Evolutionary conservation across 2,329 filamentous ascomycete species (phyloP).

Genomic region (Phaeophleospora eucalypticola): DNA sequence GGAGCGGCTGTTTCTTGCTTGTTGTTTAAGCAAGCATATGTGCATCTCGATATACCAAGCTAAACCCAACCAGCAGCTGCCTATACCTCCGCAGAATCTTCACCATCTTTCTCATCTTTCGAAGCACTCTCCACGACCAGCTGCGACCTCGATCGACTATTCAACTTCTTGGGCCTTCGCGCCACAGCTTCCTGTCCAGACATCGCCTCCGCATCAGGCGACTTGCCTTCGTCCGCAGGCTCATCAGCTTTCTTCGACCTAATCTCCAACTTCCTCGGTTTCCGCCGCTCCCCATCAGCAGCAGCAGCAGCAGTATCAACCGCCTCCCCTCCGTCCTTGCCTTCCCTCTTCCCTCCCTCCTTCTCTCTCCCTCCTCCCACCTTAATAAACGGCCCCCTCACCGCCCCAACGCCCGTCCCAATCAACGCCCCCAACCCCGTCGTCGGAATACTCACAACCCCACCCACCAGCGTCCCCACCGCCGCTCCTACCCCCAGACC

Average conservation of each 20-base stretch:
- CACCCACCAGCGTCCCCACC: slow-evolving; percentile 39
- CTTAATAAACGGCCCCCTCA: slow-evolving; percentile 43
- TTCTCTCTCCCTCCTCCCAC: slow-evolving; percentile 22
- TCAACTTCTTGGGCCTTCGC: slow-evolving; percentile 8
- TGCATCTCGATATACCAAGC: no score
- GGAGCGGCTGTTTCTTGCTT: no score
- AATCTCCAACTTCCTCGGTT: slow-evolving; percentile 21
- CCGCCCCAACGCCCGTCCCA: slow-evolving; percentile 39
- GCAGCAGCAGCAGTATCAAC: background rate
- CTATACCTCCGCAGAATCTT: no score
- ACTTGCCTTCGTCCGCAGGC: background rate
- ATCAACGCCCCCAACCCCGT: slow-evolving; percentile 35
- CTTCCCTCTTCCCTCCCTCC: background rate
- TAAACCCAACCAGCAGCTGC: no score
- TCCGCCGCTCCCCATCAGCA: slow-evolving; percentile 9
- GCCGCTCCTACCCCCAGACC: slow-evolving; percentile 40
- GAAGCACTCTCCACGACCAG: no score
- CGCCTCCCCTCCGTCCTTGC: background rate
- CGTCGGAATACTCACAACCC: slow-evolving; percentile 38
- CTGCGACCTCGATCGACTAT: background rate
- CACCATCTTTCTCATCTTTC: no score
- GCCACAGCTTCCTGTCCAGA: background rate
- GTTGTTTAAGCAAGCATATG: no score
- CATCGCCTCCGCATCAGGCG: background rate
- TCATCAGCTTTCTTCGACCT: slow-evolving; percentile 3